phyloP scores from a whole-genome alignment of 2,329 filamentous ascomycete species.

The Blastomyces emzantsi region DNA sequence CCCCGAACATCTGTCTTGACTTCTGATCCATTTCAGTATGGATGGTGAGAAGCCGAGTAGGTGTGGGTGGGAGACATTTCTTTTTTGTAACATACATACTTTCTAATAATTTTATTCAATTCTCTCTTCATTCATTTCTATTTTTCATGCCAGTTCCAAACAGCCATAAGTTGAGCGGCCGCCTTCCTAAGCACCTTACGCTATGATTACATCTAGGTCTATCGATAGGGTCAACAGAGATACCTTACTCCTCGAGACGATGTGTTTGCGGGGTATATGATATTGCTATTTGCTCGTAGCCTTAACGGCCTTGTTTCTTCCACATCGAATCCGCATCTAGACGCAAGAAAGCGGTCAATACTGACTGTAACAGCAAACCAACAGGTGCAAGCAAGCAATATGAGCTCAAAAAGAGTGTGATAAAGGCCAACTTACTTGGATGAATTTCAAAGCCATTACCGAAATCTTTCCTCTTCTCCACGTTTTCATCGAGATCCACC shows the following conservation, averaged over 20 bases:
- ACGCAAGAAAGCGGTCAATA: not conserved
- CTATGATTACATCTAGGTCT: not conserved
- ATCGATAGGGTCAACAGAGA: not conserved
- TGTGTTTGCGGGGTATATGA: not conserved
- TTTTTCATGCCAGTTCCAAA: not conserved
- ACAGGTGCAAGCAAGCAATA: conserved; percentile 8
- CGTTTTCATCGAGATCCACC: conserved; percentile 45
- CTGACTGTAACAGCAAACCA: not conserved
- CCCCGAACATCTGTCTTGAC: conserved; percentile 31
- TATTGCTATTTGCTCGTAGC: not conserved
- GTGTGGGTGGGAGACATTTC: conserved; percentile 38
- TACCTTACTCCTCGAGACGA: not conserved
- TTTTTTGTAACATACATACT: conserved; percentile 2
- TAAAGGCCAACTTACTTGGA: conserved; percentile 24
- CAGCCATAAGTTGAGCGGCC: not conserved
- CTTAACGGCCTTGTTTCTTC: conserved; percentile 12
- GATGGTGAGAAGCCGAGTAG: conserved; percentile 35
- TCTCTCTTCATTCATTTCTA: not conserved
- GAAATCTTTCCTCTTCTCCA: conserved; percentile 40
- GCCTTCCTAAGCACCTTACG: not conserved
- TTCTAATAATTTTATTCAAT: not conserved
- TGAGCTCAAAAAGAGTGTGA: not conserved
- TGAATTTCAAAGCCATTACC: conserved; percentile 21
- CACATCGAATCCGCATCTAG: conserved; percentile 31
- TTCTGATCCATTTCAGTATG: conserved; percentile 41